A percentile compares a stretch with the other conserved stretches of the same genome.
phyloP scores from a whole-genome alignment of 2,329 filamentous ascomycete genomes.

The Scedosporium apiospermum region DNA sequence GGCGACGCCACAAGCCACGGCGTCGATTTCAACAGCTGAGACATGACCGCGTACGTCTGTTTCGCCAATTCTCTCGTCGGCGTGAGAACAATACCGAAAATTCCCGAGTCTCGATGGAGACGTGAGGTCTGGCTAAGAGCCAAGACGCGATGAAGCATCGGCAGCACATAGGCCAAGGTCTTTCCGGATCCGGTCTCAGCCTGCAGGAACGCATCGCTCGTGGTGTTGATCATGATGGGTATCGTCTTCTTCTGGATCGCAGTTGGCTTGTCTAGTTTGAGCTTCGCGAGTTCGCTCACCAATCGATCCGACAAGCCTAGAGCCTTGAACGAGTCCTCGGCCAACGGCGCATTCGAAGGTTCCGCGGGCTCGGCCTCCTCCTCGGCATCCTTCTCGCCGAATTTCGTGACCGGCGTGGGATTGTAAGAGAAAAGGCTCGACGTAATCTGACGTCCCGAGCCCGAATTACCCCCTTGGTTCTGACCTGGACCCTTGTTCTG shows the following conservation, averaged over 20 bases:
- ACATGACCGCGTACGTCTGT: slow-evolving; percentile 81
- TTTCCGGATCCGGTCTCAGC: slow-evolving; percentile 97
- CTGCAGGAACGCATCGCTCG: slow-evolving; percentile 90
- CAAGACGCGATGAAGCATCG: slow-evolving; percentile 82
- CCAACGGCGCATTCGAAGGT: slow-evolving; percentile 85
- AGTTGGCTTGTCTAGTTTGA: slow-evolving; percentile 82
- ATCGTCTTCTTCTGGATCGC: slow-evolving; percentile 90
- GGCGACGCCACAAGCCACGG: slow-evolving; percentile 92
- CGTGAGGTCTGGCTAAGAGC: slow-evolving; percentile 53
- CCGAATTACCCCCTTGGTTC: background rate
- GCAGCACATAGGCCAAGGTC: slow-evolving; percentile 89
- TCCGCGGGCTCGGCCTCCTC: slow-evolving; percentile 42
- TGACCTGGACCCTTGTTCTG: background rate
- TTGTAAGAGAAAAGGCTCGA: slow-evolving; percentile 93
- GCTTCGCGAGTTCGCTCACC: slow-evolving; percentile 76
- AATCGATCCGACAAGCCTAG: slow-evolving; percentile 74
- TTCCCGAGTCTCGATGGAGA: slow-evolving; percentile 74
- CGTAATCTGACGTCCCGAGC: slow-evolving; percentile 51
- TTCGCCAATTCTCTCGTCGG: slow-evolving; percentile 91
- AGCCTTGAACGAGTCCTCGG: slow-evolving; percentile 75
- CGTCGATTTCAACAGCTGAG: slow-evolving; percentile 76
- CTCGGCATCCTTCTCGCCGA: slow-evolving; percentile 42
- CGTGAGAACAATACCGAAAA: slow-evolving; percentile 90
- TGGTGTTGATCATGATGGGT: slow-evolving; percentile 65
- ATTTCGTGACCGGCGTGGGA: slow-evolving; percentile 58